phyloP scores from a whole-genome alignment of 164 flowering plant species.

The Nymphaea thermarum region DNA sequence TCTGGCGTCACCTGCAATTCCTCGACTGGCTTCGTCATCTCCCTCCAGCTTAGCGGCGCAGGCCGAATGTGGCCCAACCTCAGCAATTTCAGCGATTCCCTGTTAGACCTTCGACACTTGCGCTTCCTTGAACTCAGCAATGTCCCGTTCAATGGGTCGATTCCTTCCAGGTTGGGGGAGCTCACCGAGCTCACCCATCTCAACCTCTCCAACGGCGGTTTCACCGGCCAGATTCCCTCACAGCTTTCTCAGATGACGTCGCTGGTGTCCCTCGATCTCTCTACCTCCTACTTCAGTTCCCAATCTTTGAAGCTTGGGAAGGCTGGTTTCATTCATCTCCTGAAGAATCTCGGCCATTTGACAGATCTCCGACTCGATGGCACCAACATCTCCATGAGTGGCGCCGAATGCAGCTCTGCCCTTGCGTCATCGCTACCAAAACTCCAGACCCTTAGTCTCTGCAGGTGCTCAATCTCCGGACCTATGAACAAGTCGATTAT shows the following conservation, averaged over 20 bases:
- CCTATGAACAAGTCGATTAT: not conserved
- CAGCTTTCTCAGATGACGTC: conserved; percentile 3
- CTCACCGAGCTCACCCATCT: conserved; percentile 11
- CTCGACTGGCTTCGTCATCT: conserved; percentile 4
- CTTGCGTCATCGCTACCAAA: conserved; percentile 1
- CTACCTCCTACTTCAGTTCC: not conserved
- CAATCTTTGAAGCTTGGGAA: not conserved
- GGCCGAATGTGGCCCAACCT: not conserved
- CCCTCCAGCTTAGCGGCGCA: conserved; percentile 4
- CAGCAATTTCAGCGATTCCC: not conserved
- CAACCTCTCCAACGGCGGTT: conserved; percentile 9
- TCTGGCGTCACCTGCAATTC: conserved; percentile 1
- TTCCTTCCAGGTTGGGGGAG: conserved; percentile 11
- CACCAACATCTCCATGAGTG: not conserved
- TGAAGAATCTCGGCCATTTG: conserved; percentile 2
- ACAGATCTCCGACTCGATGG: conserved; percentile 8
- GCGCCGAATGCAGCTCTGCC: not conserved
- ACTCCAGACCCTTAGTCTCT: not conserved
- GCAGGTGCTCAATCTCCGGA: not conserved
- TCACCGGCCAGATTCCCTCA: conserved; percentile 20
- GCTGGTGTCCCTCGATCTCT: conserved; percentile 13
- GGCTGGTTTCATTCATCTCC: not conserved
- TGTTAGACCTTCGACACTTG: conserved; percentile 3
- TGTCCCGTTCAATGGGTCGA: conserved; percentile 11
- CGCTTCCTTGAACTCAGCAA: conserved; percentile 16